Conservation (phyloP, 2,329 filamentous ascomycete species). For the Pestalotiopsis fici region DNA sequence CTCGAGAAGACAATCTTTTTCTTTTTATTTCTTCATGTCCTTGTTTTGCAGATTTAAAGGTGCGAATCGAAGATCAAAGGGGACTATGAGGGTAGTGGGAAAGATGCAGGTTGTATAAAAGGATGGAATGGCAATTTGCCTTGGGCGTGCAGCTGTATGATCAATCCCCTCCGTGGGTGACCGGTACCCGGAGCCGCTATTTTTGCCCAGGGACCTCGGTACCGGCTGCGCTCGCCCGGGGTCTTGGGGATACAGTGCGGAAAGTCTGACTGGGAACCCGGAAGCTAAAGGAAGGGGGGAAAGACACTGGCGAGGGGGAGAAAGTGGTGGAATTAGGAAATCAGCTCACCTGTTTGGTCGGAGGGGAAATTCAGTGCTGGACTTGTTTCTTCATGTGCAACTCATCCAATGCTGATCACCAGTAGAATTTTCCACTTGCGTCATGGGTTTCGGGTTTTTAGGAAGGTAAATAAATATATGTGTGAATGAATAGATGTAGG, state of each 20-base stretch:
- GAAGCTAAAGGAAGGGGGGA: not conserved
- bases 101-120: not conserved
- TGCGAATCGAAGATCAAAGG: not conserved
- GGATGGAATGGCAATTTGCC: not conserved
- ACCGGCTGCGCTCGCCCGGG: conserved; percentile 7
- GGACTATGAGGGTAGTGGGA: not conserved
- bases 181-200: not conserved
- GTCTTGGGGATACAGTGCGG: conserved; percentile 5
- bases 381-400: not conserved
- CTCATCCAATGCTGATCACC: not conserved
- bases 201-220: not conserved
- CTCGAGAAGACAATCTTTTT: not conserved
- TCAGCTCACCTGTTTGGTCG: not conserved
- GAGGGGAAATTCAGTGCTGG: not conserved
- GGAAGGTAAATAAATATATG: not conserved
- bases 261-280: not conserved
- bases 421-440: not conserved
- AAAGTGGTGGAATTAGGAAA: not conserved
- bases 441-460: not conserved
- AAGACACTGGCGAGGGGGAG: not conserved
- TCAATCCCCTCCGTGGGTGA: not conserved
- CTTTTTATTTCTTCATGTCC: not conserved
- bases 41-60: not conserved
- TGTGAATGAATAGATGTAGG: no score
- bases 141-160: not conserved